Evolutionary conservation across 345 rosid genomes (phyloP), one percentile per base, ranked within the genome.

Genomic region (Rhodamnia argentea): DNA sequence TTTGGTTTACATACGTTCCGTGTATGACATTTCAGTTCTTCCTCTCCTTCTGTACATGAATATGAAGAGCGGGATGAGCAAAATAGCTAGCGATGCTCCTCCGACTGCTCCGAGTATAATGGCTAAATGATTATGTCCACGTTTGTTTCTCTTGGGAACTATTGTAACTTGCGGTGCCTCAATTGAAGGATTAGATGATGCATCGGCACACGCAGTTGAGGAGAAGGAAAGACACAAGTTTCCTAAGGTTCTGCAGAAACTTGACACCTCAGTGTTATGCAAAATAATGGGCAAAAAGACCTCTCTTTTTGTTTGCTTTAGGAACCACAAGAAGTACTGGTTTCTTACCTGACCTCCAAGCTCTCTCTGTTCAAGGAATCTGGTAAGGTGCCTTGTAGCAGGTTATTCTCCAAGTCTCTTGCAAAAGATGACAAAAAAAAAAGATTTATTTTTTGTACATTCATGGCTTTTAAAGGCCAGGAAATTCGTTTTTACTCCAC

Each of bases 361-460:
- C 90, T 90, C 54, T 90, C 94, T 90, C 89, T 88, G 91, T 94
- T 94, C 87, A 96, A 88, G 84, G 98, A 94, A 81, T 88, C 91
- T 10, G 98, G 98, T 70, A 96, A 92, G 84, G 91, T 88, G 52
- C 98, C 97, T 85, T 93, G 89, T 64, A 96, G 92, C 86, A 92
- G 93, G 89, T 96, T 96, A 87, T 95, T 94, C 89, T 94, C 96
- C 84, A 96, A 92, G 90, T 96, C 94, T 92, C 99, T 96, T 84
- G 56, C 54, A 40, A 83, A 55, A 75, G 32, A 83, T 3, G 27
- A 50, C 47, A 70, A 37, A 18, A 42, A 42, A 32, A 70, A 70
- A 32, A 1, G 47, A 16, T 64, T 64, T 29, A 64, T 64, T 16
- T 7, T 83, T 52, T 27, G 58, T 54, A 52, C 12, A 27, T 27